Evolutionary conservation across 2,329 filamentous ascomycete genomes (phyloP).

Genomic region (Fusarium vanettenii): DNA sequence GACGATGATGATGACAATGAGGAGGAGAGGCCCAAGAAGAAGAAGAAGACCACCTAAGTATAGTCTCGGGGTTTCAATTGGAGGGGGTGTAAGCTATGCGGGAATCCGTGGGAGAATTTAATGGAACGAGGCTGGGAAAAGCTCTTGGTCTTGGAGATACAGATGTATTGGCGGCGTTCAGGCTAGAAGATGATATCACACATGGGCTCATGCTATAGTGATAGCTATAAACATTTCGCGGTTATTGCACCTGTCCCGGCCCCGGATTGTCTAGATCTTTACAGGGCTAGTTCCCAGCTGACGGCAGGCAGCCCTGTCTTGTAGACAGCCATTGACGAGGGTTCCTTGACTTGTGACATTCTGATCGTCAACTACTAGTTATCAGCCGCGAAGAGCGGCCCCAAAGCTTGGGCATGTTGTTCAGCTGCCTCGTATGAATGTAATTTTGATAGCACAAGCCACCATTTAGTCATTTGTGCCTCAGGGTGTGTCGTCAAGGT

Average conservation of each 20-base stretch:
- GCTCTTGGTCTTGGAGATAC: slow-evolving; percentile 28
- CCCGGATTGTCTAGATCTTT: not conserved
- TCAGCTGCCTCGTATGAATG: not conserved
- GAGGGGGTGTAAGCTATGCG: not conserved
- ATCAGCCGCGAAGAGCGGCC: slow-evolving; percentile 29
- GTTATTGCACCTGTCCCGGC: not conserved
- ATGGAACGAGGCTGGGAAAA: slow-evolving; percentile 29
- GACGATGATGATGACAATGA: slow-evolving; percentile 56
- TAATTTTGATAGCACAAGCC: slow-evolving; percentile 2
- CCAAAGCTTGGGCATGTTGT: not conserved
- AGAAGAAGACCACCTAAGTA: slow-evolving; percentile 54
- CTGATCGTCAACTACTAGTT: slow-evolving; percentile 23
- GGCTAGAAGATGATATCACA: slow-evolving; percentile 43
- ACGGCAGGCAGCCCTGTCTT: not conserved
- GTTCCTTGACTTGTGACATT: slow-evolving; percentile 14
- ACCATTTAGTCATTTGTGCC: not conserved
- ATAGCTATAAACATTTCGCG: not conserved
- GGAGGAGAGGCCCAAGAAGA: slow-evolving; percentile 62
- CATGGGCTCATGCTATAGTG: slow-evolving; percentile 25
- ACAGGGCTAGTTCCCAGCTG: not conserved
- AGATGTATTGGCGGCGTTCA: slow-evolving; percentile 43
- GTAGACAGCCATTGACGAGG: not conserved
- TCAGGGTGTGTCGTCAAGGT: not conserved
- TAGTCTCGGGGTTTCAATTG: not conserved
- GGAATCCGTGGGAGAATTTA: slow-evolving; percentile 20